Conservation (phyloP, 768 basidiomycete genomes). For the Boletus sensibilis region DNA sequence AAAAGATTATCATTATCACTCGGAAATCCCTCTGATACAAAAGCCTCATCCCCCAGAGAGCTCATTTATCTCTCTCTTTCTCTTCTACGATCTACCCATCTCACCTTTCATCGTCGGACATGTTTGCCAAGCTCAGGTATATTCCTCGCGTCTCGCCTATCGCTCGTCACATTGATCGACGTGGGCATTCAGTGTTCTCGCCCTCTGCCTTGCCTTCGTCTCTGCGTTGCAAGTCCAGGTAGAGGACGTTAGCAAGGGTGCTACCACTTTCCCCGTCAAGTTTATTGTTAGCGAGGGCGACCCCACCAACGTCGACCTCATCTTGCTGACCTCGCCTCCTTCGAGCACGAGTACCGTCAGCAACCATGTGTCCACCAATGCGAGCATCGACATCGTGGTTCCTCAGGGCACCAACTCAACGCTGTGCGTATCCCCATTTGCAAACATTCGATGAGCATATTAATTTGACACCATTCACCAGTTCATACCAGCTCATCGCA, state of each 20-base stretch:
- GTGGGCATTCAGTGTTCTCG: not conserved
- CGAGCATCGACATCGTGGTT: accelerated
- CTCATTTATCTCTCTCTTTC: no score
- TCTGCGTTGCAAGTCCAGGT: not conserved
- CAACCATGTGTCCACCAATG: no score
- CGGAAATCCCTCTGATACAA: no score
- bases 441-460: not conserved
- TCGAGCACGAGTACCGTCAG: no score
- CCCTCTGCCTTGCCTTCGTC: not conserved
- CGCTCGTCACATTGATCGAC: not conserved
- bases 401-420: not conserved
- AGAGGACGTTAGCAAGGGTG: no score
- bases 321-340: accelerated
- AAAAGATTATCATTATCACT: no score
- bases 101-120: not conserved
- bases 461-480: not conserved
- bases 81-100: no score
- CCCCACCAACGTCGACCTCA: not conserved
- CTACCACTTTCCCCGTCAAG: not conserved
- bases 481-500: not conserved
- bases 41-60: no score
- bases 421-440: not conserved
- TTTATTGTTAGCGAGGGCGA: not conserved
- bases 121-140: conserved; percentile 5
- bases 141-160: not conserved